Evolutionary conservation across 129 eudicot genomes (phyloP).

Genomic region (Oenanthe sinensis): DNA sequence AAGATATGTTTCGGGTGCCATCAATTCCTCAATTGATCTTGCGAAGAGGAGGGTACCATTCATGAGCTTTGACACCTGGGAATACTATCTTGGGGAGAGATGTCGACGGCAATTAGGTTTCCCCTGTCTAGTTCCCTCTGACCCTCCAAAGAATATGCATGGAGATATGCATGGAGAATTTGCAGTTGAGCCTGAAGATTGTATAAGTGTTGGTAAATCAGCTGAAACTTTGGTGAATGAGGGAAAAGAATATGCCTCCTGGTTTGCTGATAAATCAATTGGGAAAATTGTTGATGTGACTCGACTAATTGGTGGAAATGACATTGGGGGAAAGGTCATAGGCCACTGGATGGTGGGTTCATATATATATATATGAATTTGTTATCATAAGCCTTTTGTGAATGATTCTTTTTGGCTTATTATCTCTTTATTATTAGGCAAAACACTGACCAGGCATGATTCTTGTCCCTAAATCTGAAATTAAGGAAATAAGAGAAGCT

Average conservation of each 20-base stretch:
- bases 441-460: constrained; percentile 5
- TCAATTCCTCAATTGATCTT: not conserved
- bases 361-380: not conserved
- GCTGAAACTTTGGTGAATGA: not conserved
- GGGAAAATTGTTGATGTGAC: constrained; percentile 10
- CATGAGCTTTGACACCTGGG: constrained; percentile 7
- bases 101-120: constrained; percentile 2
- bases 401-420: too few relatives aligned
- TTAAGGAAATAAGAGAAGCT: not conserved
- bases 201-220: not conserved
- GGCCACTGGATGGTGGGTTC: constrained; percentile 11
- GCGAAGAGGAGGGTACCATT: constrained; percentile 4
- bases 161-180: not conserved
- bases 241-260: not conserved
- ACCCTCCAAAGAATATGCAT: constrained; percentile 1
- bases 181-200: not conserved
- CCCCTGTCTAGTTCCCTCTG: constrained; percentile 5
- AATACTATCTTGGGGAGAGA: constrained; percentile 15
- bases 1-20: not conserved
- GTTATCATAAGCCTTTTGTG: not conserved
- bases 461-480: not conserved
- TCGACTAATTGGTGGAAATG: constrained; percentile 2
- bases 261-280: constrained; percentile 4
- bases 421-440: not conserved
- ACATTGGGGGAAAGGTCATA: constrained; percentile 1